Base-by-base conservation (phyloP, 768 basidiomycete genomes). In the Grammothele lineata region DNA sequence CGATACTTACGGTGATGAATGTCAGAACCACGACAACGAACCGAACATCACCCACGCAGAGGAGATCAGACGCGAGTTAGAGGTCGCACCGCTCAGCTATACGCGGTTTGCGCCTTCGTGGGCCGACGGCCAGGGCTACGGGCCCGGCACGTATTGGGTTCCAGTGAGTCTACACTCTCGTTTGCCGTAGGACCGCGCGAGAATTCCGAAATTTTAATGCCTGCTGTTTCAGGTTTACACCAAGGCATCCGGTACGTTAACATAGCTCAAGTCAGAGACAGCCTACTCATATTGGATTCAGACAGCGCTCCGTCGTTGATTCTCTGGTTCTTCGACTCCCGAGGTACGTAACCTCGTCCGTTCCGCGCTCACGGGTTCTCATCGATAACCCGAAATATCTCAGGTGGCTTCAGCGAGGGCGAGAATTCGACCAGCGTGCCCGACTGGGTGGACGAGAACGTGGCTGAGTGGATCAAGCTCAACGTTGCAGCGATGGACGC, bases 301-400 rank as follows among this genome's bases (percentile, higher is more conserved):
- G 78, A 83, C 61, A n/a, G 23, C 1, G 51, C 60, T 5, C 85
- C 85, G 3, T 66, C 64, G 3, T 67, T 87, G 9, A 62, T 88
- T 38, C 62, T 87, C 4, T 89, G 83, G 85, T 85, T 86, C 66
- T 89, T 89, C 54, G 87, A 88, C 63, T 87, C 87, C 3, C 72
- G 85, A 50, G 81, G 82, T 79, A 58, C 12, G 60, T 38, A 14
- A 27, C 34, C 40, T n/a, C 23, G 15, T 21, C 32, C 27, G 11
- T 42, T 43, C 37, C 15, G 38, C 25, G 30, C 8, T 41, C 9
- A 23, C 17, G 6, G 7, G 35, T 36, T 17, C 35, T 8, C 53
- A 23, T 24, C 25, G 22, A n/a, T n/a, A n/a, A n/a, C n/a, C n/a
- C n/a, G n/a, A n/a, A 30, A 40, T 9, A 45, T 14, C 42, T 11